Conservation (phyloP, 2,329 filamentous ascomycete genomes). For the Penicillium sp. region DNA sequence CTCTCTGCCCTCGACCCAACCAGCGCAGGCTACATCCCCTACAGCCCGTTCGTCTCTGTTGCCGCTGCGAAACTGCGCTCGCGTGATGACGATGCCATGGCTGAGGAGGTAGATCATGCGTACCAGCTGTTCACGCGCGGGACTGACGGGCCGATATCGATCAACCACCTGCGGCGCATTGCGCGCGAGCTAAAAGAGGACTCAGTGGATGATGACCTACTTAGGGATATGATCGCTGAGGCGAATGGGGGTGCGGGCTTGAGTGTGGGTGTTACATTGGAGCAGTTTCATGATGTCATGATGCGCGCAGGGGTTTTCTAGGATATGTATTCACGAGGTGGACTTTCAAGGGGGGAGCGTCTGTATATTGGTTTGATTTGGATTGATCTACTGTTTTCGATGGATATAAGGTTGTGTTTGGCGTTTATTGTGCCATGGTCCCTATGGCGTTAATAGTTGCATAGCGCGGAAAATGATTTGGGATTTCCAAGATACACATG, state of each 20-base stretch:
- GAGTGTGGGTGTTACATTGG: constrained; percentile 68
- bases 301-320: constrained; percentile 78
- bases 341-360: neutral
- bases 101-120: constrained; percentile 76
- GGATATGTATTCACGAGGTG: constrained; percentile 8
- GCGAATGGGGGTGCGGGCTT: constrained; percentile 80
- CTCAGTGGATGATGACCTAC: constrained; percentile 71
- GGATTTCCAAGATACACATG: neutral
- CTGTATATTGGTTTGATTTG: neutral
- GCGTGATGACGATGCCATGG: constrained; percentile 53
- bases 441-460: constrained; percentile 4
- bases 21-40: constrained; percentile 72
- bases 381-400: constrained; percentile 2
- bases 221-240: constrained; percentile 93
- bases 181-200: constrained; percentile 81
- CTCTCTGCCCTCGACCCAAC: constrained; percentile 81
- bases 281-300: constrained; percentile 88
- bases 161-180: constrained; percentile 75
- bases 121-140: constrained; percentile 74
- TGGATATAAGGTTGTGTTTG: constrained; percentile 8
- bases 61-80: constrained; percentile 81
- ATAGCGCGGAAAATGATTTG: constrained; percentile 13
- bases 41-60: constrained; percentile 80
- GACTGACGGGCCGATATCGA: constrained; percentile 65
- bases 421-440: constrained; percentile 4